These are phyloP conservation scores for Fusarium anthophilum DNA, from an alignment of 2,329 filamentous ascomycete species.

Conservation along the genomic window DNA sequence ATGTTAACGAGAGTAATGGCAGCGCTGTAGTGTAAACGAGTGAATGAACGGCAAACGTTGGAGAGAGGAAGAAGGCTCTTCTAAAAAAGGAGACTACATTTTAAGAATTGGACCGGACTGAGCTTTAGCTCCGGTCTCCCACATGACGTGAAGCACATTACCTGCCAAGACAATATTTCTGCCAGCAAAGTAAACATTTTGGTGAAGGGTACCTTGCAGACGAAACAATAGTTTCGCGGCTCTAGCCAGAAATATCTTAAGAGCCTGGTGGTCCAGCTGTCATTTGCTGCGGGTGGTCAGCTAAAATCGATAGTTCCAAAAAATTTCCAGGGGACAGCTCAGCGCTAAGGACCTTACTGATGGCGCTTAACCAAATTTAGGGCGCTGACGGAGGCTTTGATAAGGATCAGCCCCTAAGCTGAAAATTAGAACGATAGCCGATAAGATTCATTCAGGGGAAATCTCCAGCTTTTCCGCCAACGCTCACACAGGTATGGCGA, in stretches of 20 bases:
- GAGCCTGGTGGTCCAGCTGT: neutral
- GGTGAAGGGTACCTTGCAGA: neutral
- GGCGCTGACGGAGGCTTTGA: neutral
- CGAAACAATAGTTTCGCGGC: neutral
- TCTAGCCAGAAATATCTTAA: neutral
- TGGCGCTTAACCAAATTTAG: neutral
- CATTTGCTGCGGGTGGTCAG: neutral
- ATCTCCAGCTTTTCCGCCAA: neutral
- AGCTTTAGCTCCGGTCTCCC: neutral
- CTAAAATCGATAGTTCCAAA: neutral
- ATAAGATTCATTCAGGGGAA: neutral
- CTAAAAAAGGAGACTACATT: neutral
- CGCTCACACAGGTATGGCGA: fast-evolving
- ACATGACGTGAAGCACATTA: neutral
- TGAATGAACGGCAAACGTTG: neutral
- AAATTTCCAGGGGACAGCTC: neutral
- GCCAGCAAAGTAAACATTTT: neutral
- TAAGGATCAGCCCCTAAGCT: neutral
- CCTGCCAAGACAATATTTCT: neutral
- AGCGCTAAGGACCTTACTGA: neutral
- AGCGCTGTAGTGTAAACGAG: neutral
- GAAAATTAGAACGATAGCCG: neutral
- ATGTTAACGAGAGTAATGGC: conserved; percentile 12
- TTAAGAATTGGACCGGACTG: neutral
- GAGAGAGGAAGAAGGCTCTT: neutral